phyloP scores from a whole-genome alignment of 129 eudicot species.

The Artemisia tridentata region DNA sequence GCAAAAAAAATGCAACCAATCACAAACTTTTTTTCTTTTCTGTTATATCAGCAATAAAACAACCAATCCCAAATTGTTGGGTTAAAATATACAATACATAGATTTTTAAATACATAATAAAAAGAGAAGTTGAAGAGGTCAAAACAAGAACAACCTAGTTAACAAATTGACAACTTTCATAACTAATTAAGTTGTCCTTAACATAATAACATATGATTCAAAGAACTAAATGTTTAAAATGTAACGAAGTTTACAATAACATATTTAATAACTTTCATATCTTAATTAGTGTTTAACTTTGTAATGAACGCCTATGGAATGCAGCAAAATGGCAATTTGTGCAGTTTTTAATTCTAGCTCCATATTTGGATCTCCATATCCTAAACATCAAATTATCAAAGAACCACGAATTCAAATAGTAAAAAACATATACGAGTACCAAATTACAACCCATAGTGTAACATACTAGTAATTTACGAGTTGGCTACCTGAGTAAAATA shows the following conservation, averaged over 20 bases:
- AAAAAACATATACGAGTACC: neutral
- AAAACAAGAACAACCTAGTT: neutral
- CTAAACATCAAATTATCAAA: too few relatives aligned
- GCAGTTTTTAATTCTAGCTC: too few relatives aligned
- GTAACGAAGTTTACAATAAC: too few relatives aligned
- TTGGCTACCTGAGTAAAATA: neutral
- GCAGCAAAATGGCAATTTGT: too few relatives aligned
- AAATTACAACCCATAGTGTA: slow-evolving; percentile 1
- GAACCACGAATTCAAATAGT: neutral
- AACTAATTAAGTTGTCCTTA: neutral
- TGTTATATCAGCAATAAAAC: neutral
- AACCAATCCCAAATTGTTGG: neutral
- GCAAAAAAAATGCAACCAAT: too few relatives aligned
- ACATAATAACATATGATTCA: too few relatives aligned
- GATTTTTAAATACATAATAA: too few relatives aligned
- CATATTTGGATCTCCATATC: too few relatives aligned
- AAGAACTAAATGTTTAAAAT: too few relatives aligned
- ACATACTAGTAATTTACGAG: neutral
- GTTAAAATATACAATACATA: neutral
- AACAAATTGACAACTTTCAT: neutral
- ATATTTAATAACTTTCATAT: too few relatives aligned
- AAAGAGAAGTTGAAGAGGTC: neutral
- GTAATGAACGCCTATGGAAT: too few relatives aligned
- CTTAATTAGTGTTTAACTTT: too few relatives aligned
- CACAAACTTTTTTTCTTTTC: neutral